phyloP scores from a whole-genome alignment of 2,329 filamentous ascomycete genomes.

The Lithohypha guttulata region DNA sequence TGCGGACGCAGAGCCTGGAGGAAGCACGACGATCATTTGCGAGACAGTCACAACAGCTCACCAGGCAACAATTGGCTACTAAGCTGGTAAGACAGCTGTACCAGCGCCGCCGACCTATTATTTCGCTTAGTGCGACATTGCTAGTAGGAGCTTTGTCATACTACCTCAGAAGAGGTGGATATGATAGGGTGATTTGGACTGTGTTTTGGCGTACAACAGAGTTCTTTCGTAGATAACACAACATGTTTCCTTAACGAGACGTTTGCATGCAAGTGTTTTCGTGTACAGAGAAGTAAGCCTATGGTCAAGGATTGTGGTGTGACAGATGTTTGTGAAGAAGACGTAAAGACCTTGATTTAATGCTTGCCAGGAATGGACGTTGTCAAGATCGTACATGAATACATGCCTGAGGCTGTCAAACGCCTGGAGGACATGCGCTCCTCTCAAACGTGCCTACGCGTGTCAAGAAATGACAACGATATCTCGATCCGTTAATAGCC shows the following conservation, averaged over 20 bases:
- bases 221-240: conserved; percentile 1
- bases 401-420: not conserved
- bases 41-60: conserved; percentile 61
- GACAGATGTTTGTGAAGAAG: too few species aligned
- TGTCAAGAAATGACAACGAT: too few species aligned
- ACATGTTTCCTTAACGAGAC: too few species aligned
- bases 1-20: conserved; percentile 47
- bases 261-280: too few species aligned
- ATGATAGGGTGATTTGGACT: conserved; percentile 22
- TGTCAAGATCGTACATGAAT: not conserved
- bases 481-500: too few species aligned
- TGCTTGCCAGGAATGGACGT: too few species aligned
- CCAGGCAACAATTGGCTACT: conserved; percentile 50
- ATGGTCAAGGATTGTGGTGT: too few species aligned
- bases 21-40: conserved; percentile 60
- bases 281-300: not conserved
- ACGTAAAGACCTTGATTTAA: too few species aligned
- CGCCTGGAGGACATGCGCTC: too few species aligned
- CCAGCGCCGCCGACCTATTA: conserved; percentile 55
- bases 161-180: conserved; percentile 46
- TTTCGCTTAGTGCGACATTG: conserved; percentile 53
- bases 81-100: conserved; percentile 44
- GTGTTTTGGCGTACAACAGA: not conserved
- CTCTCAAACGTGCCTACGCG: too few species aligned
- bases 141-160: conserved; percentile 58